Percentiles rank a stretch among this genome's conserved stretches.
phyloP scores from a whole-genome alignment of 2,329 filamentous ascomycete species.

The Rhexocercosporidium sp. region DNA sequence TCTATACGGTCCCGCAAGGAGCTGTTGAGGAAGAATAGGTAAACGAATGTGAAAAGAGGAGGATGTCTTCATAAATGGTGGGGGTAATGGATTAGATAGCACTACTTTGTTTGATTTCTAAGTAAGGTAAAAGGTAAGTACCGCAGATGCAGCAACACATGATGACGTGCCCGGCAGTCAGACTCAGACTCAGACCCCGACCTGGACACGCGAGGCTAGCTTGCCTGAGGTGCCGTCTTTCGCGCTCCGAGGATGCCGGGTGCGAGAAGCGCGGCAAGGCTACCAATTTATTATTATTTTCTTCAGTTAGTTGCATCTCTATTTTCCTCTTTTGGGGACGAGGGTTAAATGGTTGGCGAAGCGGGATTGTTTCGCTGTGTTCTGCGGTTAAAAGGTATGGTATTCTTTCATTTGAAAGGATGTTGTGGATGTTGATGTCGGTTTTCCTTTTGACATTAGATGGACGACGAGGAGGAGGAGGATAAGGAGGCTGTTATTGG shows the following conservation, averaged over 20 bases:
- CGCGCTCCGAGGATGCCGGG: conserved; percentile 23
- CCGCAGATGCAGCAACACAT: conserved; percentile 7
- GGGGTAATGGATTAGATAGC: neutral
- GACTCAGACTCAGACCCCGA: no score
- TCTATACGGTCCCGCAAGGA: neutral
- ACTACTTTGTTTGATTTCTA: conserved; percentile 17
- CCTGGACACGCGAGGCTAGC: conserved; percentile 15
- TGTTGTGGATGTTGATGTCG: no score
- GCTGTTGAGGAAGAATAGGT: neutral
- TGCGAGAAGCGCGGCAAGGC: no score
- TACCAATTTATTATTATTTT: neutral
- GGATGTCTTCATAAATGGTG: neutral
- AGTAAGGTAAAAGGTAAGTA: neutral
- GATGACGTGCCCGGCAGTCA: conserved; percentile 26
- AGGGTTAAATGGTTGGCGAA: neutral
- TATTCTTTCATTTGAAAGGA: neutral
- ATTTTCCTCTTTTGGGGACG: neutral
- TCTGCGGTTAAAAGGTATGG: no score
- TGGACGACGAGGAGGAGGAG: no score
- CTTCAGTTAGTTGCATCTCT: no score
- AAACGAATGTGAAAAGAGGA: neutral
- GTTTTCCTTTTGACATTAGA: no score
- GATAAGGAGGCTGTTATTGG: neutral
- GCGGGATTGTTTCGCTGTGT: neutral
- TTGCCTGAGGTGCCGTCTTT: neutral